A percentile compares a stretch with the other conserved stretches of the same genome.
phyloP scores from a whole-genome alignment of 1,284 basidiomycete species.

The Apiotrichum gamsii region DNA sequence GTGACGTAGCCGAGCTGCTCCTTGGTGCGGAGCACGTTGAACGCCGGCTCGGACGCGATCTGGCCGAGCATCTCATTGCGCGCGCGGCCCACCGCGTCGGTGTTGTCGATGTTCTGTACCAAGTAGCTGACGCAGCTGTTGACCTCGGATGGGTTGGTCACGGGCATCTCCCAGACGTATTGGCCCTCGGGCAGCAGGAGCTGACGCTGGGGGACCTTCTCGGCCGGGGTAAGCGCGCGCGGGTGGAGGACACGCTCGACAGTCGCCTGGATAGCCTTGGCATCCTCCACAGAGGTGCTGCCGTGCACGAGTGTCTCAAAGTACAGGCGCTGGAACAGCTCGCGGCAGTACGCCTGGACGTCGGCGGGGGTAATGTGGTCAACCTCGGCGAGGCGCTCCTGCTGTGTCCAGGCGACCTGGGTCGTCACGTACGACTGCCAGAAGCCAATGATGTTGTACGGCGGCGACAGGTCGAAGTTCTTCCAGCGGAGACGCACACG shows the following conservation, averaged over 20 bases:
- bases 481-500: slow-evolving; percentile 61
- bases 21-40: slow-evolving; percentile 87
- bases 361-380: slow-evolving; percentile 64
- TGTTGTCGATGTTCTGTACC: slow-evolving; percentile 55
- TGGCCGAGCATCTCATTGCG: slow-evolving; percentile 54
- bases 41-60: slow-evolving; percentile 82
- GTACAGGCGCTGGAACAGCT: slow-evolving; percentile 63
- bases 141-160: slow-evolving; percentile 80
- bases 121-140: slow-evolving; percentile 82
- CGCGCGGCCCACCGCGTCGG: slow-evolving; percentile 52
- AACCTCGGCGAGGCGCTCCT: slow-evolving; percentile 74
- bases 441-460: slow-evolving; percentile 74
- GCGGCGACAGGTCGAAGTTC: slow-evolving; percentile 82
- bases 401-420: slow-evolving; percentile 68
- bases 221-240: slow-evolving; percentile 54
- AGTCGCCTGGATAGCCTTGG: slow-evolving; percentile 64
- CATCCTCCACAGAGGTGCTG: slow-evolving; percentile 77
- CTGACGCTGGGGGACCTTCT: slow-evolving; percentile 57
- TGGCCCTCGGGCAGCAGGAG: slow-evolving; percentile 64
- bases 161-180: slow-evolving; percentile 60
- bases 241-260: slow-evolving; percentile 63
- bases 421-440: slow-evolving; percentile 66
- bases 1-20: slow-evolving; percentile 92
- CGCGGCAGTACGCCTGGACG: slow-evolving; percentile 60
- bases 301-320: slow-evolving; percentile 76